Evolutionary conservation across 805 yeast species (phyloP), one percentile per base, ranked within the genome.

Genomic region (Pichia exigua): DNA sequence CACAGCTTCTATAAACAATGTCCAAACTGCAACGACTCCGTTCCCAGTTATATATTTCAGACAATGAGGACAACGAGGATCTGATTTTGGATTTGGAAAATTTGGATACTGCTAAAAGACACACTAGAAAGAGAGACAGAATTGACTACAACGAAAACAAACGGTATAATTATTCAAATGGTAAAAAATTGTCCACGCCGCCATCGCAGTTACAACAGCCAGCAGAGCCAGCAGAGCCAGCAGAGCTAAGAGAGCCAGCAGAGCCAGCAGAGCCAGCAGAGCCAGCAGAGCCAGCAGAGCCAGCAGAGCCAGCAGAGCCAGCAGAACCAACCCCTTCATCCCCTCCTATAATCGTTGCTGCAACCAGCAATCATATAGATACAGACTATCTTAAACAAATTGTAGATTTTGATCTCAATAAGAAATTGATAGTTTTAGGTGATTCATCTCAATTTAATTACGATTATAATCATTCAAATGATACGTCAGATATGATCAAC

Each of bases 101-200:
- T 45, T 30, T 21, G 42, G 39, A 30, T 13, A 28, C 17, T 13
- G 46, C 52, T 8, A 53, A 49, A n/a, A 54, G 65, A 43, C 44
- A 56, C 11, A 54, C 51, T 17, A 52, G 65, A 27, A 55, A 50
- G 22, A 50, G 53, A 43, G 54, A 59, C 18, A 57, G 54, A 22
- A 56, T 62, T 8, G 60, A 62, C 51, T 62, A 62, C 49, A 61
- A 58, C 46, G 66, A 62, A 38, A 61, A 60, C 35, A 61, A 60
- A 52, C 50, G 42, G 30, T 35, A 35, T n/a, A 35, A 7, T n/a
- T 35, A 35, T n/a, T 35, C 39, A 35, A n/a, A 4, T n/a, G 6
- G 6, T 9, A 20, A 35, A 24, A 24, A 21, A 11, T 27, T 11
- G 1, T 2, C 24, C 13, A 17, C 45, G 2, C 21, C 32, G 6